A percentile compares a stretch with the other conserved stretches of the same genome.
Conservation (phyloP, 2,329 filamentous ascomycete species). For the Colletotrichum truncatum region DNA sequence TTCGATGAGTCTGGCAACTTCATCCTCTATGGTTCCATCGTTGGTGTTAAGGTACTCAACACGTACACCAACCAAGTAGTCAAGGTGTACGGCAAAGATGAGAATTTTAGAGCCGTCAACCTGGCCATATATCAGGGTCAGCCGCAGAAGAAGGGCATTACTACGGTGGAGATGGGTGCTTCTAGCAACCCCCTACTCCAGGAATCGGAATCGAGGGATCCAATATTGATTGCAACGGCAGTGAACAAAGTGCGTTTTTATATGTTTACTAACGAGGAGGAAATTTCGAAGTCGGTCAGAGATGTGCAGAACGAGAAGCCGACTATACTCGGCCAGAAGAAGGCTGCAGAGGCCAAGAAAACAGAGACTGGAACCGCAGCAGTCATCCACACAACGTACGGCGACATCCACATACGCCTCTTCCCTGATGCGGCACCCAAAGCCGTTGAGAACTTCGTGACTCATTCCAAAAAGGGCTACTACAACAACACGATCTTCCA, state of each 20-base stretch:
- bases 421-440: slow-evolving; percentile 95
- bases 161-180: slow-evolving; percentile 97
- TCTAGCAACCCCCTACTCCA: slow-evolving; percentile 92
- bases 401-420: slow-evolving; percentile 91
- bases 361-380: slow-evolving; percentile 81
- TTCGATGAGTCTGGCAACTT: slow-evolving; percentile 98
- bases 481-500: slow-evolving; percentile 99
- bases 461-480: slow-evolving; percentile 87
- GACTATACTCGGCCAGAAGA: slow-evolving; percentile 68
- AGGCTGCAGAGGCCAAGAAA: slow-evolving; percentile 66
- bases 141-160: slow-evolving; percentile 90
- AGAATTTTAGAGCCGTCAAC: slow-evolving; percentile 85
- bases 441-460: slow-evolving; percentile 97
- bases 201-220: slow-evolving; percentile 90
- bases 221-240: slow-evolving; percentile 86
- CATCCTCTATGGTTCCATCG: slow-evolving; percentile 90
- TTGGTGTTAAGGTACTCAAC: slow-evolving; percentile 95
- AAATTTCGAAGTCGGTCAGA: slow-evolving; percentile 82
- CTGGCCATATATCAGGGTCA: slow-evolving; percentile 93
- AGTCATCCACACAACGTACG: slow-evolving; percentile 89
- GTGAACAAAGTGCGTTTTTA: slow-evolving; percentile 93
- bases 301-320: slow-evolving; percentile 97
- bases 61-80: slow-evolving; percentile 93
- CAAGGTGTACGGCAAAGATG: slow-evolving; percentile 89
- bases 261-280: slow-evolving; percentile 94